A percentile compares a stretch with the other conserved stretches of the same genome.
Evolutionary conservation across 2,329 filamentous ascomycete genomes (phyloP).

Genomic region (Colletotrichum sp.): DNA sequence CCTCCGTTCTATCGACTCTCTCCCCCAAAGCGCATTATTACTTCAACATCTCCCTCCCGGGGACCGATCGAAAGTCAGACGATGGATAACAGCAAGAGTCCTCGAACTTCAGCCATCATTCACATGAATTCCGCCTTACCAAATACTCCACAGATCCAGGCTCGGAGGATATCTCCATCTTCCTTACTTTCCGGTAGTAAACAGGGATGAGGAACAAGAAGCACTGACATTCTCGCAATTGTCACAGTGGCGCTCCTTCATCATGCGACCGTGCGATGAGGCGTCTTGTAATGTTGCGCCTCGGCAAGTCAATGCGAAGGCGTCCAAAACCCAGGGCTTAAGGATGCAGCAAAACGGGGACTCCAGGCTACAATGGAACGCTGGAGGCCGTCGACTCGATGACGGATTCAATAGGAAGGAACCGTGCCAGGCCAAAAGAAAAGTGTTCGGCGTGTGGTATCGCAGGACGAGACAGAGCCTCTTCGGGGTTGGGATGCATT

Average conservation of each 20-base stretch:
- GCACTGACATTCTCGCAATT: not conserved
- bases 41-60: too few relatives aligned
- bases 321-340: not conserved
- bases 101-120: too few relatives aligned
- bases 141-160: not conserved
- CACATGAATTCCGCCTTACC: too few relatives aligned
- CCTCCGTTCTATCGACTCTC: too few relatives aligned
- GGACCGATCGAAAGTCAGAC: too few relatives aligned
- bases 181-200: not conserved
- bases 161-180: not conserved
- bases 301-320: not conserved
- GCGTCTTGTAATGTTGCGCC: not conserved
- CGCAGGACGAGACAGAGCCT: not conserved
- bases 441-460: not conserved
- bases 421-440: not conserved
- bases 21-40: too few relatives aligned
- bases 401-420: not conserved
- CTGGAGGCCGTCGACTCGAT: not conserved
- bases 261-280: not conserved
- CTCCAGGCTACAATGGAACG: not conserved
- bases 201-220: not conserved
- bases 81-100: too few relatives aligned
- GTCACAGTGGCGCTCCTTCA: not conserved
- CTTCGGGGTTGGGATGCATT: not conserved
- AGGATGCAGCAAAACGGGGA: not conserved